Percentiles rank a stretch among this genome's conserved stretches.
These are phyloP conservation scores for Fonsecaea erecta DNA, from an alignment of 2,329 filamentous ascomycete genomes.

Conservation along the genomic window DNA sequence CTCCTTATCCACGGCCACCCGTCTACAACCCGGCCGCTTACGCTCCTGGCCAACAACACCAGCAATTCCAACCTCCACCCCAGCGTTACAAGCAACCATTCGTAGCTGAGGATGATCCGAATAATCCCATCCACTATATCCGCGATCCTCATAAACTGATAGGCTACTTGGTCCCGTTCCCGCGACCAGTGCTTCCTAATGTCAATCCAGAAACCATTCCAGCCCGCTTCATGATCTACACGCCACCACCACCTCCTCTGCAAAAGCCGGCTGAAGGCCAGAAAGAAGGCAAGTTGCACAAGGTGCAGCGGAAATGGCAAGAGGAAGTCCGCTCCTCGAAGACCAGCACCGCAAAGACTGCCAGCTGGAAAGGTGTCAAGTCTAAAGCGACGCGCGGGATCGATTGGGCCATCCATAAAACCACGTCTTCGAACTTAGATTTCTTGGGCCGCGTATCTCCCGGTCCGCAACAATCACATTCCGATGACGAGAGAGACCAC, in stretches of 20 bases:
- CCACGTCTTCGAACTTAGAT: conserved; percentile 50
- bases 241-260: conserved; percentile 51
- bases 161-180: conserved; percentile 52
- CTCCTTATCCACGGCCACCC: conserved; percentile 4
- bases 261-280: conserved; percentile 47
- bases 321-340: conserved; percentile 52
- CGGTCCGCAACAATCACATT: conserved; percentile 28
- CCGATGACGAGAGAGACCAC: conserved; percentile 41
- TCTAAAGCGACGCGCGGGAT: conserved; percentile 49
- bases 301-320: conserved; percentile 53
- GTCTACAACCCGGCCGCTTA: conserved; percentile 17
- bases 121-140: conserved; percentile 47
- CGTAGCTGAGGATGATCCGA: conserved; percentile 35
- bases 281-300: conserved; percentile 50
- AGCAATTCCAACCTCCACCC: conserved; percentile 32
- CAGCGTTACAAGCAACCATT: conserved; percentile 29
- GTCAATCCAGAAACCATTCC: conserved; percentile 44
- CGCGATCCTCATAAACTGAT: conserved; percentile 50
- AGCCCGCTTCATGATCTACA: conserved; percentile 52
- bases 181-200: conserved; percentile 46
- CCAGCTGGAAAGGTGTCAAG: conserved; percentile 51
- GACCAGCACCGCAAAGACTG: conserved; percentile 46
- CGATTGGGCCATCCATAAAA: conserved; percentile 47
- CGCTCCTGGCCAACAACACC: conserved; percentile 6
- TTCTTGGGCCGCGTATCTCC: conserved; percentile 49